Evolutionary conservation across 441 rosid genomes (phyloP).

Genomic region (Flueggea neowawraea): DNA sequence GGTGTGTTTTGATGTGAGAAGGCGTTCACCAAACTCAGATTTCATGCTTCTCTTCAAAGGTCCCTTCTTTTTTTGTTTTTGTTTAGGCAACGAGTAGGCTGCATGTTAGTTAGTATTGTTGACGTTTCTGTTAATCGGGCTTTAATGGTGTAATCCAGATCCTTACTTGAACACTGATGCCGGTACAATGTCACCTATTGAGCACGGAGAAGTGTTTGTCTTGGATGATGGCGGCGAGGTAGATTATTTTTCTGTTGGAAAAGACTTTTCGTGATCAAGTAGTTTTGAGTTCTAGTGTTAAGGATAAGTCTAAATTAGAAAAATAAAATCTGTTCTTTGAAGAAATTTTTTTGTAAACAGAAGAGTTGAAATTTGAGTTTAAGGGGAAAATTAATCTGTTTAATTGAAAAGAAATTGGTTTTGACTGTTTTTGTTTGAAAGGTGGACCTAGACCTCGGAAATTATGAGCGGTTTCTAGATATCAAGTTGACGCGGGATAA

Average conservation of each 20-base stretch:
- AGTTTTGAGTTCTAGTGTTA: no score
- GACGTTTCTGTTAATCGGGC: background rate
- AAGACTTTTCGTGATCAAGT: no score
- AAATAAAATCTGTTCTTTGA: no score
- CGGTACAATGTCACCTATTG: conserved; percentile 99
- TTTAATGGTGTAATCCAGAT: conserved; percentile 38
- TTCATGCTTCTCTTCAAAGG: background rate
- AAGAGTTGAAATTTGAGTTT: background rate
- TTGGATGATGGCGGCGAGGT: conserved; percentile 99
- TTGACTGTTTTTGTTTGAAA: conserved; percentile 15
- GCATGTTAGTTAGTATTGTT: background rate
- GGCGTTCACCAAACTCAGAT: background rate
- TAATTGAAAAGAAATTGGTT: background rate
- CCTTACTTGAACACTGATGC: conserved; percentile 98
- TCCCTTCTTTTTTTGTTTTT: background rate
- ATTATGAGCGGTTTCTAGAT: conserved; percentile 89
- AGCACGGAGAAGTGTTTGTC: conserved; percentile 97
- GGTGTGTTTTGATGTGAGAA: background rate
- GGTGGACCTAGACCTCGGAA: conserved; percentile 99
- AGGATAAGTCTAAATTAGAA: no score
- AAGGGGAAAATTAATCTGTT: background rate
- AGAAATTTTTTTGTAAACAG: background rate
- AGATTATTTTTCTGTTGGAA: conserved; percentile 7
- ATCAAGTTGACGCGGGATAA: conserved; percentile 80
- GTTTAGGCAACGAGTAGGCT: background rate